phyloP scores from a whole-genome alignment of 139 green algal genomes.

The Micractinium sp. region DNA sequence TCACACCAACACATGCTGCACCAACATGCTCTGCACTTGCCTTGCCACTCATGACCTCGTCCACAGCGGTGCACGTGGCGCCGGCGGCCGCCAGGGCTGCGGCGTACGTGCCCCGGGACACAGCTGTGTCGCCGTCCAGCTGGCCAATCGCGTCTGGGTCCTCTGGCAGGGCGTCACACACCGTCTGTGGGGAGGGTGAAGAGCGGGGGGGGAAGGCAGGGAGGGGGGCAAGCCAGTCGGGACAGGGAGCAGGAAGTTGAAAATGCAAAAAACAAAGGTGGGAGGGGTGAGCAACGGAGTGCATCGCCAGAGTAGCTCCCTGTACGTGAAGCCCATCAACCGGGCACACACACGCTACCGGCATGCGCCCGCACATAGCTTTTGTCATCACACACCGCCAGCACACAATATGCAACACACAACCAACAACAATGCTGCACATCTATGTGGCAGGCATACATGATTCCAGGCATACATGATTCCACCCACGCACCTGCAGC shows the following conservation, averaged over 20 bases:
- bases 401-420: too few relatives aligned
- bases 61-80: conserved; percentile 74
- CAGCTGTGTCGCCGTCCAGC: conserved; percentile 88
- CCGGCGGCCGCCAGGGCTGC: conserved; percentile 83
- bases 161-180: conserved; percentile 64
- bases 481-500: not conserved
- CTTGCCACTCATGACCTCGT: conserved; percentile 65
- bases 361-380: too few relatives aligned
- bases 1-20: too few relatives aligned
- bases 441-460: not conserved
- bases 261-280: too few relatives aligned
- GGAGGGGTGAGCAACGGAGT: too few relatives aligned
- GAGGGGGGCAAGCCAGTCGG: not conserved
- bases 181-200: conserved; percentile 24
- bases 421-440: too few relatives aligned
- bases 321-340: too few relatives aligned
- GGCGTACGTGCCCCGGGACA: conserved; percentile 72
- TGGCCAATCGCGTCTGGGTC: conserved; percentile 54
- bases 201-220: not conserved
- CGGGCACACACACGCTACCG: too few relatives aligned
- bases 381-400: too few relatives aligned
- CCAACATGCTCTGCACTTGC: too few relatives aligned
- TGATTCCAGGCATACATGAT: not conserved
- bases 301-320: too few relatives aligned
- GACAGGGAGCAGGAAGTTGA: too few relatives aligned